Conservation (phyloP, 2,329 filamentous ascomycete genomes). For the Scedosporium minutisporum region DNA sequence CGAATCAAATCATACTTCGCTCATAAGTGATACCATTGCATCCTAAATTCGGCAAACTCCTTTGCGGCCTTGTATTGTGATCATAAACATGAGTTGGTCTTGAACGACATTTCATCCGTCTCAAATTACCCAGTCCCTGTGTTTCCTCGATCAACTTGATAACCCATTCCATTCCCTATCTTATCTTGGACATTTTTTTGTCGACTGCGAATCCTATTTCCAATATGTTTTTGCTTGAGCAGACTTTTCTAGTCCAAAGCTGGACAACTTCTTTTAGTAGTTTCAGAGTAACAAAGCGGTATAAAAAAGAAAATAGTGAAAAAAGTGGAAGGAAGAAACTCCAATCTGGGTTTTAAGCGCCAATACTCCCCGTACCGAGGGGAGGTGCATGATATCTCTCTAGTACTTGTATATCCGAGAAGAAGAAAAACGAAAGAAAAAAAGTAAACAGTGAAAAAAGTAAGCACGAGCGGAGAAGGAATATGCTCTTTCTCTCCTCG, state of each 20-base stretch:
- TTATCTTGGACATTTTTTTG: neutral
- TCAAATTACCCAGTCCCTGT: too few species aligned
- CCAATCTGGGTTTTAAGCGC: neutral
- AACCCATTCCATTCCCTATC: neutral
- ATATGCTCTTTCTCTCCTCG: neutral
- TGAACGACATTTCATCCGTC: too few species aligned
- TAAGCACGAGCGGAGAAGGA: neutral
- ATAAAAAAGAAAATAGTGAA: neutral
- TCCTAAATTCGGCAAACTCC: neutral
- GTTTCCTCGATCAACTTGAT: too few species aligned
- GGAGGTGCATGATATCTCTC: neutral
- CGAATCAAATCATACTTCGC: neutral
- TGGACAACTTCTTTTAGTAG: neutral
- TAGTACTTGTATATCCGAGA: neutral
- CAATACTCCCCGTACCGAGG: neutral
- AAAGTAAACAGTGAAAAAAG: neutral
- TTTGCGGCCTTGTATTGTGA: neutral
- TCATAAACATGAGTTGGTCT: neutral
- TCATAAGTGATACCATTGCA: neutral
- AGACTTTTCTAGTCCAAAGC: neutral
- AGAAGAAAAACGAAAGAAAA: neutral
- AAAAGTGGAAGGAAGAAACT: neutral
- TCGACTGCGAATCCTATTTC: neutral
- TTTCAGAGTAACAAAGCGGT: neutral
- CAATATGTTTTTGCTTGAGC: conserved; percentile 4